These are phyloP conservation scores for Escovopsis sp. DNA, from an alignment of 2,329 filamentous ascomycete genomes.

Conservation along the genomic window DNA sequence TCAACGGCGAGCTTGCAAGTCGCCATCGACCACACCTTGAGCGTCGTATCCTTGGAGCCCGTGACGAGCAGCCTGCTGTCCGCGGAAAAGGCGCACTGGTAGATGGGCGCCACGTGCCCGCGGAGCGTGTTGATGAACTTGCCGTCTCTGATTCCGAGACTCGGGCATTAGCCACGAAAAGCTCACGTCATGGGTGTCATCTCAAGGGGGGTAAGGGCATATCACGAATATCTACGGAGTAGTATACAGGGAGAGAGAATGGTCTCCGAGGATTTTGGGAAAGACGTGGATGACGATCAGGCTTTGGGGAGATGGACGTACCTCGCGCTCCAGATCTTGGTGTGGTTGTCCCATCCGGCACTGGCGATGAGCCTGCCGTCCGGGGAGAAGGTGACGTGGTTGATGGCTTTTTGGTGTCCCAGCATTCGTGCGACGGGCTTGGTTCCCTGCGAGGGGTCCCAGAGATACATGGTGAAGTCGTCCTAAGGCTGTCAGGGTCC, in stretches of 20 bases:
- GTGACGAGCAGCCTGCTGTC: conserved; percentile 84
- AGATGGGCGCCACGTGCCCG: conserved; percentile 80
- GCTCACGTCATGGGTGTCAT: too few relatives aligned
- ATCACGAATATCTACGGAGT: too few relatives aligned
- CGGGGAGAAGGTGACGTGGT: conserved; percentile 87
- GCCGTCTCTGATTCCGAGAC: conserved; percentile 33
- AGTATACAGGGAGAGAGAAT: too few relatives aligned
- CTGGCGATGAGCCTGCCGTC: conserved; percentile 80
- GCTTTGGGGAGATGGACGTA: conserved; percentile 27
- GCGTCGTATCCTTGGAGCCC: conserved; percentile 76
- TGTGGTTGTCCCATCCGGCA: conserved; percentile 84
- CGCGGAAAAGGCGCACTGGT: conserved; percentile 82
- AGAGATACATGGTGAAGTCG: conserved; percentile 92
- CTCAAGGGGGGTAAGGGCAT: too few relatives aligned
- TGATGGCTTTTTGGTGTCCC: conserved; percentile 95
- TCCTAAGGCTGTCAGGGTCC: conserved; percentile 29
- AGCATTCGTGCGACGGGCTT: conserved; percentile 79
- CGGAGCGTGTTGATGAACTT: conserved; percentile 78
- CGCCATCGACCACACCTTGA: conserved; percentile 88
- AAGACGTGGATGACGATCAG: neutral
- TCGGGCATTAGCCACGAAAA: conserved; percentile 14
- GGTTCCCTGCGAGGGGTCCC: conserved; percentile 63
- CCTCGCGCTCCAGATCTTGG: conserved; percentile 76
- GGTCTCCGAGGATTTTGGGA: too few relatives aligned
- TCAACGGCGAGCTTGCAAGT: conserved; percentile 68